Evolutionary conservation across 1,284 basidiomycete species (phyloP), one percentile per base, ranked within the genome.

Genomic region (Anthracocystis panici-leucophaei): DNA sequence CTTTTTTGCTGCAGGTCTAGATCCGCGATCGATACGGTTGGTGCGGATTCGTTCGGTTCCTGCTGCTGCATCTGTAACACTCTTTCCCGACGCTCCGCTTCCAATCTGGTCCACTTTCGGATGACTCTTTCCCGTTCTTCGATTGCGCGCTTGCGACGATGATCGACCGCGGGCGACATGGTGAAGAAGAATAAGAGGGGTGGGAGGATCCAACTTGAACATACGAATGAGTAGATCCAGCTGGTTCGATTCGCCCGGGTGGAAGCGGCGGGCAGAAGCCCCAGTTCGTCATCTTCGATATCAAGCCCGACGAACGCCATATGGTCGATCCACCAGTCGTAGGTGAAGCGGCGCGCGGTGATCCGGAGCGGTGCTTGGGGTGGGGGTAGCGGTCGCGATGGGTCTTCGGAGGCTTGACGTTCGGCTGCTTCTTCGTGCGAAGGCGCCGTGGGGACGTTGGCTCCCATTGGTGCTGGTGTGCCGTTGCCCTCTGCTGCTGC

Each of bases 151-250:
- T 75, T 68, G 11, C 79, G 33, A 6, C 68, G 56, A 49, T 72
- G 65, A 44, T 81, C 79, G 5, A 81, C 74, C 27, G 75, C 67
- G 5, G 79, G 79, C 35, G 74, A 49, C 65, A 80, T 65, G 5
- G 75, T 81, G 12, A 65, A 57, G 3, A 78, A 20, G 40, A 79
- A 75, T 8, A 81, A 61, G 14, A 80, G 25, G 10, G 60, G 2
- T 2, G 78, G 75, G 4, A 81, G 21, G 5, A 81, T 23, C 49
- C 57, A 71, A 2, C 23, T 35, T 5, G 63, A 65, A 0, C 7
- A 23, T 20, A 62, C 48, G 21, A 49, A 2, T 5, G 45, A 31
- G 16, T 44, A 40, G 9, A 54, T 3, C 69, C 46, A 42, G 12
- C 35, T 35, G 20, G 11, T 8, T 21, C 20, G 12, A 1, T 25